phyloP scores from a whole-genome alignment of 192 early-diverging fungal genomes.

The Paraglomus brasilianum region DNA sequence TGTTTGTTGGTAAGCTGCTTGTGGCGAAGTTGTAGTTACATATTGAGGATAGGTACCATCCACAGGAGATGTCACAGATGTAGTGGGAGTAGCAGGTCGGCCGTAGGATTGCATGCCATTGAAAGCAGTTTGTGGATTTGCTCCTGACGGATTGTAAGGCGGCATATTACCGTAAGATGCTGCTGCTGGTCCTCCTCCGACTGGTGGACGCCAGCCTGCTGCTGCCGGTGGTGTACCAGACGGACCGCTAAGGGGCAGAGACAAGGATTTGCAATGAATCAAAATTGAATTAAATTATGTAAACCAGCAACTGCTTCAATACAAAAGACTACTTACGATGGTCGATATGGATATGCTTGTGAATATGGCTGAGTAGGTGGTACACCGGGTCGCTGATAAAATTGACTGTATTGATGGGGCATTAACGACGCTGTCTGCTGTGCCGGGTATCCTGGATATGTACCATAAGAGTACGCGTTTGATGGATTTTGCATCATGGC shows the following conservation, averaged over 20 bases:
- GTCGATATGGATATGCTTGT: conserved; percentile 11
- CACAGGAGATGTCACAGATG: conserved; percentile 40
- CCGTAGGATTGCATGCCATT: conserved; percentile 45
- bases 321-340: conserved; percentile 23
- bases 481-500: conserved; percentile 42
- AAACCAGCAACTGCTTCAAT: background rate
- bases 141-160: conserved; percentile 45
- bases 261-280: background rate
- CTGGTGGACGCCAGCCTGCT: conserved; percentile 24
- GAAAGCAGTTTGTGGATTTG: conserved; percentile 46
- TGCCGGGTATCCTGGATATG: background rate
- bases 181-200: conserved; percentile 4
- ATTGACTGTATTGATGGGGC: conserved; percentile 58
- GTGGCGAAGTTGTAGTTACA: conserved; percentile 30
- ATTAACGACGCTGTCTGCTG: conserved; percentile 39
- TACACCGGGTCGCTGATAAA: conserved; percentile 41
- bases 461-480: background rate
- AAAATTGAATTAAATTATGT: background rate
- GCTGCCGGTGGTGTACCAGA: conserved; percentile 22
- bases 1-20: conserved; percentile 33
- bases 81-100: conserved; percentile 33
- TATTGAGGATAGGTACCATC: conserved; percentile 34
- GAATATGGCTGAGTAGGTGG: background rate
- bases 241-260: background rate
- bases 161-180: conserved; percentile 42